These are phyloP conservation scores for Fusarium falciforme DNA, from an alignment of 2,329 filamentous ascomycete genomes.

Conservation along the genomic window DNA sequence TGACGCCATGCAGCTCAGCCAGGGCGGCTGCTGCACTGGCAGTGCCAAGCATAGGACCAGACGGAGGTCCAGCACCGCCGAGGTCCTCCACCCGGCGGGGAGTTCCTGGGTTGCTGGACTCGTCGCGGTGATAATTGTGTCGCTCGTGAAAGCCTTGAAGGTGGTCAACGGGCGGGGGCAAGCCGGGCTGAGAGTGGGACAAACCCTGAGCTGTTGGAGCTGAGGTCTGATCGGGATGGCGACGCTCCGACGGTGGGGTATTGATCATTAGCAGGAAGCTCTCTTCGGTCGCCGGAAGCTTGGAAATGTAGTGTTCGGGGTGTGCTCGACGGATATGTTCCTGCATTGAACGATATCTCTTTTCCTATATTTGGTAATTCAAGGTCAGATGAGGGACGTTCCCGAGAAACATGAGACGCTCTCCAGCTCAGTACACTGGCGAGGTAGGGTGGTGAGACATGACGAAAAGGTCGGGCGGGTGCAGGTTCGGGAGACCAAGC, in stretches of 20 bases:
- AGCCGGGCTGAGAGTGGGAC: slow-evolving; percentile 32
- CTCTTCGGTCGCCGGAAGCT: slow-evolving; percentile 97
- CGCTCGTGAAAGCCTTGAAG: slow-evolving; percentile 47
- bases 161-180: slow-evolving; percentile 37
- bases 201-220: slow-evolving; percentile 49
- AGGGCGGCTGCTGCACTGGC: slow-evolving; percentile 84
- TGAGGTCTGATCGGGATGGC: slow-evolving; percentile 55
- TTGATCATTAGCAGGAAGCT: slow-evolving; percentile 98
- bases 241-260: slow-evolving; percentile 81
- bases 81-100: slow-evolving; percentile 78
- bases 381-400: slow-evolving; percentile 38
- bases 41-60: slow-evolving; percentile 63
- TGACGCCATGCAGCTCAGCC: slow-evolving; percentile 83
- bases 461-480: slow-evolving; percentile 31
- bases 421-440: slow-evolving; percentile 20
- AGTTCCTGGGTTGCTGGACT: slow-evolving; percentile 74
- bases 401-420: slow-evolving; percentile 24
- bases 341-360: slow-evolving; percentile 98
- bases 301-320: slow-evolving; percentile 96
- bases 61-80: slow-evolving; percentile 56
- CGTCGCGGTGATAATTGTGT: slow-evolving; percentile 75
- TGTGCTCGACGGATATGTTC: slow-evolving; percentile 98
- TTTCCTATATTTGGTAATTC: slow-evolving; percentile 72
- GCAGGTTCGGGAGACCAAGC: slow-evolving; percentile 23
- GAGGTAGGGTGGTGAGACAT: slow-evolving; percentile 42